Conservation (phyloP, 2,329 filamentous ascomycete genomes). For the Cladosporium sphaerospermum region DNA sequence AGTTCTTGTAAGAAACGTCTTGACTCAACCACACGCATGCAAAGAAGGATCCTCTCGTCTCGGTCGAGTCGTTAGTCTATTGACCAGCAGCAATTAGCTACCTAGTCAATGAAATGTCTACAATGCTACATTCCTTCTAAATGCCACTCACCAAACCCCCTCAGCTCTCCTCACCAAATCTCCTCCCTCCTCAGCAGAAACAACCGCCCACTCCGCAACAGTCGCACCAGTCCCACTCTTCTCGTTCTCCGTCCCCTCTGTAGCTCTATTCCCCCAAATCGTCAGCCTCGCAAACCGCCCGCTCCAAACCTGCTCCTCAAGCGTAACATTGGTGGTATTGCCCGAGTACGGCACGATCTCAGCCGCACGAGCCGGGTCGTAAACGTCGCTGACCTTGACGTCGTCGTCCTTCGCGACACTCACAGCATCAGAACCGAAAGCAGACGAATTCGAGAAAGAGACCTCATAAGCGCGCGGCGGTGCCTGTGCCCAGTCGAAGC, state of each 20-base stretch:
- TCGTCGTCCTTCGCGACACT: constrained; percentile 20
- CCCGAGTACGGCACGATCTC: constrained; percentile 36
- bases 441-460: constrained; percentile 46
- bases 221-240: constrained; percentile 40
- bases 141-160: not conserved
- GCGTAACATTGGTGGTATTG: constrained; percentile 42
- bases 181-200: constrained; percentile 14
- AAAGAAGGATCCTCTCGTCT: too few relatives aligned
- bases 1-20: too few relatives aligned
- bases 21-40: too few relatives aligned
- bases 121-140: not conserved
- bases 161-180: constrained; percentile 2
- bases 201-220: constrained; percentile 44
- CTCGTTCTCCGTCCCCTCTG: constrained; percentile 22
- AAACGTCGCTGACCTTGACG: constrained; percentile 38
- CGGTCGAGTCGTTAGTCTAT: too few relatives aligned
- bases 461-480: constrained; percentile 51
- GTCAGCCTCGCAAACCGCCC: constrained; percentile 42
- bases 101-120: not conserved
- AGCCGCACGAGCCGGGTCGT: constrained; percentile 29
- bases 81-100: too few relatives aligned
- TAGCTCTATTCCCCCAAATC: constrained; percentile 43
- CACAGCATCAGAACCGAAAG: constrained; percentile 16
- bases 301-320: constrained; percentile 35
- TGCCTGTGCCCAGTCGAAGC: constrained; percentile 55